These are phyloP conservation scores for Clonostachys rhizophaga DNA, from an alignment of 2,329 filamentous ascomycete species.

Conservation along the genomic window DNA sequence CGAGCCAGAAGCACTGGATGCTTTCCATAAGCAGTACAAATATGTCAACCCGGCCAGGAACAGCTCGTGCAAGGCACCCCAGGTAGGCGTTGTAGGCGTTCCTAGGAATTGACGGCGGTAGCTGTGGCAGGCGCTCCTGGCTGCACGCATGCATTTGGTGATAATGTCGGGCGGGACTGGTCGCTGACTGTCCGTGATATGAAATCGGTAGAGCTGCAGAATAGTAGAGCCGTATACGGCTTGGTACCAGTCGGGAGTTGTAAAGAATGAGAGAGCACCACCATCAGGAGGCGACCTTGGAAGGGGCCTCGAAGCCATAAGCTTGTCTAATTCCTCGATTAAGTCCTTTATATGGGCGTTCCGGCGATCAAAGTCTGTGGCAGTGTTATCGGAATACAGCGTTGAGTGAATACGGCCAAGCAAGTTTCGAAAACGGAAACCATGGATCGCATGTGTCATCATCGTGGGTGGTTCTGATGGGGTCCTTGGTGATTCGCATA, in stretches of 20 bases:
- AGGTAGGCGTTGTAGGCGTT: conserved; percentile 8
- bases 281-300: not conserved
- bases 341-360: too few relatives aligned
- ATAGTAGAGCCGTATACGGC: conserved; percentile 30
- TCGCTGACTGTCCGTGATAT: conserved; percentile 7
- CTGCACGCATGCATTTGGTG: conserved; percentile 9
- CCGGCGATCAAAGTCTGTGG: too few relatives aligned
- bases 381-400: not conserved
- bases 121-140: conserved; percentile 5
- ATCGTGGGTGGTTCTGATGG: conserved; percentile 10
- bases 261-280: conserved; percentile 20
- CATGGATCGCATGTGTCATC: conserved; percentile 21
- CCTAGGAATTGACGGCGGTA: conserved; percentile 3
- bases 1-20: conserved; percentile 1
- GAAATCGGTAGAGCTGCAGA: conserved; percentile 25
- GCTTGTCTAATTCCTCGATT: too few relatives aligned
- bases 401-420: not conserved
- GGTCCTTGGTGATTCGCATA: not conserved
- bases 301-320: too few relatives aligned
- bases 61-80: conserved; percentile 19
- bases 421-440: not conserved
- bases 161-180: conserved; percentile 9
- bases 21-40: conserved; percentile 9
- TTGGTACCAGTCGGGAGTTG: conserved; percentile 27
- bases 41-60: conserved; percentile 22